Evolutionary conservation across 2,329 filamentous ascomycete species (phyloP).

Genomic region (Scortechinia acanthostroma): DNA sequence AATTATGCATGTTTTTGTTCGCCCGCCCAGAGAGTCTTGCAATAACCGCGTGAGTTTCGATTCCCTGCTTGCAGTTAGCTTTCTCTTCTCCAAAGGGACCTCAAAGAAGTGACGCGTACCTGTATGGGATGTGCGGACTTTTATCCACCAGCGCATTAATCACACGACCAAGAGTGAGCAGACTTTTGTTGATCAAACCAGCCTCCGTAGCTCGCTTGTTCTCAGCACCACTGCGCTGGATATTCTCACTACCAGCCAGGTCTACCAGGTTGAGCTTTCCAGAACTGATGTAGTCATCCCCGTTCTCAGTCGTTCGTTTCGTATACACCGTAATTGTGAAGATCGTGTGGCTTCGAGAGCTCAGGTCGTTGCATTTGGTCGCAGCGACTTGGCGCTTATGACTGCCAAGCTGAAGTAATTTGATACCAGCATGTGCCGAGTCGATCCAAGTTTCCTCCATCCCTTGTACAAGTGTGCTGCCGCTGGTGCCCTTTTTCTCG

Average conservation of each 20-base stretch:
- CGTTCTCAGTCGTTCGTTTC: slow-evolving; percentile 63
- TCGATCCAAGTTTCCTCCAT: slow-evolving; percentile 96
- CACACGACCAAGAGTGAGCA: slow-evolving; percentile 87
- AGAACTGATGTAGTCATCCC: slow-evolving; percentile 65
- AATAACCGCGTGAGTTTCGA: slow-evolving; percentile 91
- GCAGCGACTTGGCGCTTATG: slow-evolving; percentile 95
- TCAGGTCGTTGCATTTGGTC: slow-evolving; percentile 98
- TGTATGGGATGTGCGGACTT: slow-evolving; percentile 76
- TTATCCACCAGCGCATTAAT: slow-evolving; percentile 95
- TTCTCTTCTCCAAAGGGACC: slow-evolving; percentile 80
- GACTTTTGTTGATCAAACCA: slow-evolving; percentile 93
- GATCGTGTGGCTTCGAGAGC: slow-evolving; percentile 91
- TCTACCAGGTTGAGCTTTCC: slow-evolving; percentile 96
- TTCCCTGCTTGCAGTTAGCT: slow-evolving; percentile 84
- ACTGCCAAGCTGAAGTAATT: slow-evolving; percentile 80
- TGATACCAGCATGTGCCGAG: slow-evolving; percentile 76
- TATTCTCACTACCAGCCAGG: slow-evolving; percentile 94
- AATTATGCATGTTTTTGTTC: slow-evolving; percentile 97
- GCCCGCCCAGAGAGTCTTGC: slow-evolving; percentile 91
- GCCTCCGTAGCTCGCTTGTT: slow-evolving; percentile 96
- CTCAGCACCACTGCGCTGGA: slow-evolving; percentile 90
- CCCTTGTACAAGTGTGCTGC: slow-evolving; percentile 78
- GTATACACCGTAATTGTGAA: slow-evolving; percentile 85
- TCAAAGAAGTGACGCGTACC: slow-evolving; percentile 98
- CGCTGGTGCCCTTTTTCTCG: background rate